Conservation (phyloP, 2,329 filamentous ascomycete species). For the Orbilia blumenaviensis region DNA sequence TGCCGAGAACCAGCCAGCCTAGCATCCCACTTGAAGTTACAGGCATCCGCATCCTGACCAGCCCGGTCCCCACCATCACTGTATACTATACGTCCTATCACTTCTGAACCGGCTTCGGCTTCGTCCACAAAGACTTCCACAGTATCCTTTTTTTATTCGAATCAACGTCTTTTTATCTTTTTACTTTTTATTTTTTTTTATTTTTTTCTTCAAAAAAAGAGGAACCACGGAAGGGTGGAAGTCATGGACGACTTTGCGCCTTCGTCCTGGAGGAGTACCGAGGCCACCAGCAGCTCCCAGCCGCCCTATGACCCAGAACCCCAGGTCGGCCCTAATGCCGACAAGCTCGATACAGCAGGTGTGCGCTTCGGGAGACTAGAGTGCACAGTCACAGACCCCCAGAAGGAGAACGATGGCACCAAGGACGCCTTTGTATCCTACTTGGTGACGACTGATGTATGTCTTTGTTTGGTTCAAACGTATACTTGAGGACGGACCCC, state of each 20-base stretch:
- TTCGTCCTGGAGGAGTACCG: slow-evolving; percentile 35
- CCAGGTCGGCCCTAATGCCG: slow-evolving; percentile 59
- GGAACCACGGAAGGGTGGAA: not conserved
- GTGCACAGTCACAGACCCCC: slow-evolving; percentile 80
- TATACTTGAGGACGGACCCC: no score
- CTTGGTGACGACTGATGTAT: slow-evolving; percentile 85
- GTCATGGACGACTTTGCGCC: slow-evolving; percentile 48
- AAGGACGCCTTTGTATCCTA: slow-evolving; percentile 98
- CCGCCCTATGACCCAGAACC: slow-evolving; percentile 52
- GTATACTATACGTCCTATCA: no score
- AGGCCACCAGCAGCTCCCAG: slow-evolving; percentile 47
- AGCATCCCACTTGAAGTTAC: slow-evolving; percentile 16
- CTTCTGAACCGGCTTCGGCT: not conserved
- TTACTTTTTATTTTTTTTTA: no score
- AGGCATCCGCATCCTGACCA: slow-evolving; percentile 10
- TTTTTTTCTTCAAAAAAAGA: no score
- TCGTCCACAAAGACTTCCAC: not conserved
- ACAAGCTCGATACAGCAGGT: slow-evolving; percentile 68
- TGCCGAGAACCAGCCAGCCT: slow-evolving; percentile 34
- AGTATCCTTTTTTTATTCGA: not conserved
- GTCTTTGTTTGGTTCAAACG: no score
- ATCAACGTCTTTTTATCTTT: no score
- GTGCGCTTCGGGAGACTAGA: slow-evolving; percentile 79
- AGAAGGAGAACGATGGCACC: slow-evolving; percentile 95
- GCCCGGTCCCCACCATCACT: not conserved